A percentile compares a stretch with the other conserved stretches of the same genome.
These are phyloP conservation scores for Crithidia mellificae DNA, from an alignment of 208 protist genomes.

Conservation along the genomic window DNA sequence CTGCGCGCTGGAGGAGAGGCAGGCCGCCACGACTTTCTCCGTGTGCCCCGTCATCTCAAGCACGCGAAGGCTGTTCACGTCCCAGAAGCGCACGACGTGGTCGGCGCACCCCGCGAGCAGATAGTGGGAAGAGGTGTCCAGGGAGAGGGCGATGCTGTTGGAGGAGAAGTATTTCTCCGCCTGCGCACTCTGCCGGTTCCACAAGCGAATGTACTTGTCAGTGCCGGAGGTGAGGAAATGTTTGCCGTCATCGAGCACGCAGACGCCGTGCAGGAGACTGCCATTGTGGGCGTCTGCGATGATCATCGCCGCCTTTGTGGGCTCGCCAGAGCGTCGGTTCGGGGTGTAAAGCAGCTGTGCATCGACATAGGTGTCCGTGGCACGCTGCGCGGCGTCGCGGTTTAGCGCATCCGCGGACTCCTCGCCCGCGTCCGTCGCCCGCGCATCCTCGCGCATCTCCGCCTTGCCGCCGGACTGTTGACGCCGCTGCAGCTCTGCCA, in stretches of 20 bases:
- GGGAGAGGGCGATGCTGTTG: constrained; percentile 47
- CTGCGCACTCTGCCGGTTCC: constrained; percentile 37
- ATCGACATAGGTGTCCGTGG: constrained; percentile 15
- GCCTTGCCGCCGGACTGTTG: constrained; percentile 5
- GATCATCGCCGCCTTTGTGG: constrained; percentile 26
- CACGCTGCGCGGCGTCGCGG: constrained; percentile 9
- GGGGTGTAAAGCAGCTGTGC: background rate
- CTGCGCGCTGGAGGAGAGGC: constrained; percentile 54
- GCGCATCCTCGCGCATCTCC: constrained; percentile 12
- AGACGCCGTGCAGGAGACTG: constrained; percentile 43
- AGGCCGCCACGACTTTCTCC: constrained; percentile 68
- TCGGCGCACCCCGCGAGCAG: constrained; percentile 70
- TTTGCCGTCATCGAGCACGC: constrained; percentile 39
- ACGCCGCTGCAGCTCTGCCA: constrained; percentile 26
- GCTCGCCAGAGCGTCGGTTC: constrained; percentile 6
- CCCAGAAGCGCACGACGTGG: constrained; percentile 68
- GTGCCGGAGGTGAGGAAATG: constrained; percentile 51
- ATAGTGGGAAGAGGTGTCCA: constrained; percentile 56
- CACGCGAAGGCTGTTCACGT: constrained; percentile 50
- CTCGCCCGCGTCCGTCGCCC: background rate
- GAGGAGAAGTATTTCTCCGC: constrained; percentile 38
- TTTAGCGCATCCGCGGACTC: constrained; percentile 5
- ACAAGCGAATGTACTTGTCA: constrained; percentile 59
- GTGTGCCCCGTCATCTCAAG: constrained; percentile 68
- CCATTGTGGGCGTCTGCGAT: constrained; percentile 49